These are phyloP conservation scores for Tetragonia tetragonoides DNA, from an alignment of 148 eudicot species.

Conservation along the genomic window DNA sequence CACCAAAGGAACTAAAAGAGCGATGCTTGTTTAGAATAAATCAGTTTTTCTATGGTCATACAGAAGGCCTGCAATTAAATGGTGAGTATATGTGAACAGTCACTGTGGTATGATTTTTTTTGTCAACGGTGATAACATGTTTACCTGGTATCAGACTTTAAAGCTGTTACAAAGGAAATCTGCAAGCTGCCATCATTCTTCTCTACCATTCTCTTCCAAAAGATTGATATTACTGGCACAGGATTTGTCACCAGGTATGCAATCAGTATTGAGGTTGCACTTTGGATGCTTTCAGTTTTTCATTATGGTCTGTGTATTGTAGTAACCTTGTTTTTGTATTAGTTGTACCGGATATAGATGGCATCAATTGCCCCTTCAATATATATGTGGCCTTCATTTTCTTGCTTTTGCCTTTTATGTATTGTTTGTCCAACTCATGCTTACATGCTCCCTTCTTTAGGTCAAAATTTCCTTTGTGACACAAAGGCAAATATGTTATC, in stretches of 20 bases:
- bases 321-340: conserved; percentile 2
- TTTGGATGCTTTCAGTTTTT: not conserved
- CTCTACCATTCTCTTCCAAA: conserved; percentile 71
- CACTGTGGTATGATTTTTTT: not conserved
- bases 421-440: not conserved
- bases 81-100: conserved; percentile 44
- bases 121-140: not conserved
- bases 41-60: conserved; percentile 84
- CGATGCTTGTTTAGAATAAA: conserved; percentile 85
- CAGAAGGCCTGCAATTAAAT: conserved; percentile 77
- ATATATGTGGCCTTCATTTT: not conserved
- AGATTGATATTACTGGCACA: conserved; percentile 63
- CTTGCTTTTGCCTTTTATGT: not conserved
- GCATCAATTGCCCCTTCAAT: not conserved
- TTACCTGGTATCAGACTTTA: conserved; percentile 63
- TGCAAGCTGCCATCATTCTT: conserved; percentile 99
- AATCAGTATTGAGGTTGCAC: not conserved
- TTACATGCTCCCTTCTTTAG: not conserved
- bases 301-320: not conserved
- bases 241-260: conserved; percentile 88
- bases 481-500: not conserved
- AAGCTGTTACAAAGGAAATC: conserved; percentile 79
- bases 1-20: conserved; percentile 86
- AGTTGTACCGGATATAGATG: not conserved
- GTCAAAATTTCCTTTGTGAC: not conserved